These are phyloP conservation scores for Penicillium thymicola DNA, from an alignment of 2,329 filamentous ascomycete genomes.

Conservation along the genomic window DNA sequence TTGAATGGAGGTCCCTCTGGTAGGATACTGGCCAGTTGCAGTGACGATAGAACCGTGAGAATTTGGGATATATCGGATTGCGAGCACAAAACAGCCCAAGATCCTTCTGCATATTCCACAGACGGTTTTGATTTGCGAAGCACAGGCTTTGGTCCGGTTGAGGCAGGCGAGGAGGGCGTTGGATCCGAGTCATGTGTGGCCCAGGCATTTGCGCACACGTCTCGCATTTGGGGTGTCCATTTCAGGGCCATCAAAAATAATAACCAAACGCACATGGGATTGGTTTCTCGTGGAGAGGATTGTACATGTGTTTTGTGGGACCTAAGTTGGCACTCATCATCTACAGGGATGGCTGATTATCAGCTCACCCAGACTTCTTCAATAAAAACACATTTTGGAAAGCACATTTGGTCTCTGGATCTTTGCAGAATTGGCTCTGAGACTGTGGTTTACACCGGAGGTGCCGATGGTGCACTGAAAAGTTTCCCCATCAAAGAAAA, in stretches of 20 bases:
- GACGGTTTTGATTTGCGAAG: constrained; percentile 45
- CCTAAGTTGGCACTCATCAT: constrained; percentile 41
- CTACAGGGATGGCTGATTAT: constrained; percentile 15
- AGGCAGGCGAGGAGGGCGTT: constrained; percentile 28
- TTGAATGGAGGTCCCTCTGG: constrained; percentile 38
- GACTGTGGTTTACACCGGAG: constrained; percentile 65
- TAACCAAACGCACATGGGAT: constrained; percentile 37
- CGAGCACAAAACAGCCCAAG: constrained; percentile 28
- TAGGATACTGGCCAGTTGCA: constrained; percentile 82
- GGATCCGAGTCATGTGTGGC: constrained; percentile 56
- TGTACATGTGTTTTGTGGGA: constrained; percentile 72
- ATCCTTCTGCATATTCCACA: constrained; percentile 36
- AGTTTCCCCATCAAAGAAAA: constrained; percentile 26
- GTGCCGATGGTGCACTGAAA: constrained; percentile 70
- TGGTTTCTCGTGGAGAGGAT: constrained; percentile 85
- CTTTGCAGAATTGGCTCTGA: constrained; percentile 29
- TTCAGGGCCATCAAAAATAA: constrained; percentile 51
- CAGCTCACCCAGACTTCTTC: constrained; percentile 47
- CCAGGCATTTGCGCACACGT: constrained; percentile 78
- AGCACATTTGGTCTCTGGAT: constrained; percentile 82
- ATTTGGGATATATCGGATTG: constrained; percentile 77
- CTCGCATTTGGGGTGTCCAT: constrained; percentile 82
- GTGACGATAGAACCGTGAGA: constrained; percentile 85
- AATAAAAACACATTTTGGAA: constrained; percentile 70
- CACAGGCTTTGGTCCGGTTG: constrained; percentile 60